Evolutionary conservation across 805 yeast genomes (phyloP).

Genomic region (Ogataea nitratoaversa): DNA sequence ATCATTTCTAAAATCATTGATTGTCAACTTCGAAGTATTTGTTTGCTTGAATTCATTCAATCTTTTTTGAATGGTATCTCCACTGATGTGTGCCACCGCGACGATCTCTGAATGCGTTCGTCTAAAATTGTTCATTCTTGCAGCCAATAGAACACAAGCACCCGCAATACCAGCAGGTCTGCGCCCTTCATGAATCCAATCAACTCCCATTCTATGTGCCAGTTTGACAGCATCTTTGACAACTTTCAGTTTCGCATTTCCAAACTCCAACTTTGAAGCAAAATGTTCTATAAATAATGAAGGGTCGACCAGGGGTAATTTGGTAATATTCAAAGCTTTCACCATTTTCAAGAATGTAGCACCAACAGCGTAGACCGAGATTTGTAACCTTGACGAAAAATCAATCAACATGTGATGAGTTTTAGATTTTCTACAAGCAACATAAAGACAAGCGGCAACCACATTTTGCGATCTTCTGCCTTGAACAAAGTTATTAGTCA

Average conservation of each 20-base stretch:
- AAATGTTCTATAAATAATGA: slow-evolving; percentile 90
- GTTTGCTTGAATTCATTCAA: slow-evolving; percentile 84
- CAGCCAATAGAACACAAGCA: slow-evolving; percentile 88
- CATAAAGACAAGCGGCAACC: slow-evolving; percentile 88
- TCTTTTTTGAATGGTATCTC: slow-evolving; percentile 86
- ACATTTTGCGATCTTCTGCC: slow-evolving; percentile 97
- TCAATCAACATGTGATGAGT: slow-evolving; percentile 96
- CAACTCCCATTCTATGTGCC: slow-evolving; percentile 87
- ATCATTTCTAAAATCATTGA: slow-evolving; percentile 61
- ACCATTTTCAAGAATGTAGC: slow-evolving; percentile 93
- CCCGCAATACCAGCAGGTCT: slow-evolving; percentile 99
- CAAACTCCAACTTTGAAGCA: slow-evolving; percentile 81
- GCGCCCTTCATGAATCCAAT: slow-evolving; percentile 96
- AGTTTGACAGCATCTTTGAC: slow-evolving; percentile 81
- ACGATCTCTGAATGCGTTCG: slow-evolving; percentile 92
- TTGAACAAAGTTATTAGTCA: slow-evolving; percentile 86
- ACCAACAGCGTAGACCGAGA: slow-evolving; percentile 90
- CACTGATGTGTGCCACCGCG: slow-evolving; percentile 92
- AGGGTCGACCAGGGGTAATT: slow-evolving; percentile 89
- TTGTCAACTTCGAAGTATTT: slow-evolving; percentile 65
- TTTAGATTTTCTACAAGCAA: slow-evolving; percentile 87
- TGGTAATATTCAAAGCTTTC: slow-evolving; percentile 71
- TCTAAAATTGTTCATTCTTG: slow-evolving; percentile 93
- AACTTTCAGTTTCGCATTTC: slow-evolving; percentile 67
- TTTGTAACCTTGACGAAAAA: slow-evolving; percentile 84